Evolutionary conservation across 768 basidiomycete species (phyloP).

Genomic region (Panaeolus papilionaceus): DNA sequence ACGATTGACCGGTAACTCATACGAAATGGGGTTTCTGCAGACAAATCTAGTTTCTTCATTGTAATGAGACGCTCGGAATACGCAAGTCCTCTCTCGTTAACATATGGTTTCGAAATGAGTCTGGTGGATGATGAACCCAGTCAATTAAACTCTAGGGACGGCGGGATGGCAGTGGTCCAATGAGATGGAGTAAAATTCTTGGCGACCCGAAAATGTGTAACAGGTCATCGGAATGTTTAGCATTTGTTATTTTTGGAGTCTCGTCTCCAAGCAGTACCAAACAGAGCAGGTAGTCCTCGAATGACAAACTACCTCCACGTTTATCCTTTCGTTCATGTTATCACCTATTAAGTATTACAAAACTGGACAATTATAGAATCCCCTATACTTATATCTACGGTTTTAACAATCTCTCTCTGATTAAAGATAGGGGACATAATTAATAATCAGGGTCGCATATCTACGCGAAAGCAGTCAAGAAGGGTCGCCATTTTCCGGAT

Average conservation of each 20-base stretch:
- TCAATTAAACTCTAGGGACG: not conserved
- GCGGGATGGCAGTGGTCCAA: not conserved
- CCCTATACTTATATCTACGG: too few relatives aligned
- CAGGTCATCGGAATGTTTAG: not conserved
- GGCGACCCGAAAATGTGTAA: slow-evolving; percentile 14
- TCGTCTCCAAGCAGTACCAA: not conserved
- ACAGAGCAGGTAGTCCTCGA: not conserved
- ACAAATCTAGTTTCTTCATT: not conserved
- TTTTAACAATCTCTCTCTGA: too few relatives aligned
- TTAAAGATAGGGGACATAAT: not conserved
- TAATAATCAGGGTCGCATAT: not conserved
- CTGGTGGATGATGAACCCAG: not conserved
- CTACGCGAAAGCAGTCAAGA: not conserved
- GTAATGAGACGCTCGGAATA: not conserved
- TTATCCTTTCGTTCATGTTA: too few relatives aligned
- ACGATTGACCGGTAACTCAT: slow-evolving; percentile 44
- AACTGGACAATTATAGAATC: too few relatives aligned
- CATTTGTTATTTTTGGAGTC: not conserved
- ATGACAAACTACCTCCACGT: not conserved
- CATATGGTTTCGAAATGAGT: not conserved
- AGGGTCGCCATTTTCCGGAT: not conserved
- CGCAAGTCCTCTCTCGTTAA: not conserved
- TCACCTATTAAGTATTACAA: too few relatives aligned
- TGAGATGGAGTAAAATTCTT: slow-evolving; percentile 1
- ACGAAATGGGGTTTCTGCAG: not conserved